These are phyloP conservation scores for Phytophthora rubi DNA, from an alignment of 352 stramenopile genomes.

Conservation along the genomic window DNA sequence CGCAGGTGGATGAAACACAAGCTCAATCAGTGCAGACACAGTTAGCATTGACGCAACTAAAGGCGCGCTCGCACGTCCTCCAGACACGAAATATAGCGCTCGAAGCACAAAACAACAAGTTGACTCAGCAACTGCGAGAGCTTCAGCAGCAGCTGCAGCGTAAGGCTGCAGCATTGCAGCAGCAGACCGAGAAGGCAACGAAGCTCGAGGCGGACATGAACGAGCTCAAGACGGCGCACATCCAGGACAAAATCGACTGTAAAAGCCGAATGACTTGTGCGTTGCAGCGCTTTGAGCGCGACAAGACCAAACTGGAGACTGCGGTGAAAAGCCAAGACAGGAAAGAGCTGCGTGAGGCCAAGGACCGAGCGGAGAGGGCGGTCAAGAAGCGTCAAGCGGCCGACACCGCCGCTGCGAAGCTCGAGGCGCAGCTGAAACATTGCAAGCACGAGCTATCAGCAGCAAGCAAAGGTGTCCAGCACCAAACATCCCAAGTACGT, in stretches of 20 bases:
- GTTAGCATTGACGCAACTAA: slow-evolving; percentile 47
- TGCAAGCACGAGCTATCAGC: slow-evolving; percentile 31
- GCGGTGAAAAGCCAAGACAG: slow-evolving; percentile 29
- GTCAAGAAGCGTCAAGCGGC: slow-evolving; percentile 31
- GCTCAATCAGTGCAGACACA: slow-evolving; percentile 50
- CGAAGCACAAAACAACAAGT: slow-evolving; percentile 39
- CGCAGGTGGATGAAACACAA: slow-evolving; percentile 54
- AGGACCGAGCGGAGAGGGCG: slow-evolving; percentile 32
- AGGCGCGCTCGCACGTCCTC: slow-evolving; percentile 50
- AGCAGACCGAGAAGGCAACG: slow-evolving; percentile 42
- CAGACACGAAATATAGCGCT: slow-evolving; percentile 45
- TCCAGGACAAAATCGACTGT: slow-evolving; percentile 40
- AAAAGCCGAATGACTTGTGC: slow-evolving; percentile 39
- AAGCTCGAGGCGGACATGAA: slow-evolving; percentile 42
- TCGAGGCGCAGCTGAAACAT: slow-evolving; percentile 29
- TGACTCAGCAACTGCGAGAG: slow-evolving; percentile 37
- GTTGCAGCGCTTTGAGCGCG: slow-evolving; percentile 41
- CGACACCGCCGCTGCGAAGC: slow-evolving; percentile 14
- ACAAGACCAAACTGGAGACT: slow-evolving; percentile 33
- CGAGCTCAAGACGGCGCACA: slow-evolving; percentile 24
- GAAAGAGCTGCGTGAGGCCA: slow-evolving; percentile 39
- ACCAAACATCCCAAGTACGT: slow-evolving; percentile 11
- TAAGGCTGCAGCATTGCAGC: slow-evolving; percentile 32
- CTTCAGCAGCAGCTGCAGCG: slow-evolving; percentile 43
- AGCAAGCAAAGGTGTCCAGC: slow-evolving; percentile 11